A percentile compares a stretch with the other conserved stretches of the same genome.
These are phyloP conservation scores for Tricholoma terreum DNA, from an alignment of 768 basidiomycete genomes.

Conservation along the genomic window DNA sequence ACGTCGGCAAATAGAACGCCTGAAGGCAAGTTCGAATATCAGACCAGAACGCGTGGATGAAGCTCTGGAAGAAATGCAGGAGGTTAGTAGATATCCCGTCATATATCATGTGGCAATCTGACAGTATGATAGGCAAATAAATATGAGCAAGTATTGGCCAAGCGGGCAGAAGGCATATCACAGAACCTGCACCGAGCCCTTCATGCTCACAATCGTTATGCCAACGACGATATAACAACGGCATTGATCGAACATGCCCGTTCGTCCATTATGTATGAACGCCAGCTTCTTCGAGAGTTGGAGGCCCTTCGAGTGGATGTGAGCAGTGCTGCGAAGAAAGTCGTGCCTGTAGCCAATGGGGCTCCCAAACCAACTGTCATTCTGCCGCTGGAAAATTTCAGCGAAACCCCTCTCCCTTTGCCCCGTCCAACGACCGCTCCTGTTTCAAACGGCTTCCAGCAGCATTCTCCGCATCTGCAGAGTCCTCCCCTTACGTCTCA, in stretches of 20 bases:
- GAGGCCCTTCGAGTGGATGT: conserved; percentile 83
- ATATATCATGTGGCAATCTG: conserved; percentile 3
- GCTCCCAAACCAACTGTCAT: conserved; percentile 60
- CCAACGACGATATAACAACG: conserved; percentile 88
- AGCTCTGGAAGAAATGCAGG: conserved; percentile 89
- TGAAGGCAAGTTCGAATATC: conserved; percentile 85
- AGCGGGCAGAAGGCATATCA: conserved; percentile 90
- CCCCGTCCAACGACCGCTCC: conserved; percentile 30
- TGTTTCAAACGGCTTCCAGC: conserved; percentile 32
- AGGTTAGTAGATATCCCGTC: conserved; percentile 46
- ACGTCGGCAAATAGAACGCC: conserved; percentile 83
- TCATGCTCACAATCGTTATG: conserved; percentile 77
- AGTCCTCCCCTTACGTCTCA: conserved; percentile 36
- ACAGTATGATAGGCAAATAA: conserved; percentile 67
- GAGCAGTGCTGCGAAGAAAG: conserved; percentile 60
- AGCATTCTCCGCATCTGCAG: conserved; percentile 20
- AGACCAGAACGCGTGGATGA: conserved; percentile 85
- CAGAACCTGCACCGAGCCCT: conserved; percentile 89
- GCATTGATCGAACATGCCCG: conserved; percentile 92
- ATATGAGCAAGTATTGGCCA: conserved; percentile 81
- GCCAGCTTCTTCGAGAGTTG: conserved; percentile 82
- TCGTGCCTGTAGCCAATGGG: conserved; percentile 43
- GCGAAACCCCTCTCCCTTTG: conserved; percentile 29
- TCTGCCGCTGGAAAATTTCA: conserved; percentile 62
- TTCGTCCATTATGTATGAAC: conserved; percentile 88